Conservation (phyloP, 768 basidiomycete genomes). For the Crucibulum laeve region DNA sequence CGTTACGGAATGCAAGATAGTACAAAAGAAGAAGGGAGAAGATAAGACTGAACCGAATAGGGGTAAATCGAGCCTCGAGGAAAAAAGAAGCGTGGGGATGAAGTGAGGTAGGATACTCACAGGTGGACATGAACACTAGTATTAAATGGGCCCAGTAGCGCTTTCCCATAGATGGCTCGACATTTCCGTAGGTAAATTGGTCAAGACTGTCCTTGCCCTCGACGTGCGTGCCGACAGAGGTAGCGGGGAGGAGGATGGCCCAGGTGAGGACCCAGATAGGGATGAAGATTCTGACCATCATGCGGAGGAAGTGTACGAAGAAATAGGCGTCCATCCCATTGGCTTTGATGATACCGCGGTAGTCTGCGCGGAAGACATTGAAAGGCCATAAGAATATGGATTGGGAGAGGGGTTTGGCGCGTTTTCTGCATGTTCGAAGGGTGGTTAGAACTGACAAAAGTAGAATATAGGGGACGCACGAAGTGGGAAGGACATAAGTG, state of each 20-base stretch:
- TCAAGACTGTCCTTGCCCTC: constrained; percentile 53
- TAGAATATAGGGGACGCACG: constrained; percentile 23
- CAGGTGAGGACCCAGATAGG: constrained; percentile 94
- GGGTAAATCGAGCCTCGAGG: neutral
- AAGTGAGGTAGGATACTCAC: constrained; percentile 36
- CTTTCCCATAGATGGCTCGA: constrained; percentile 38
- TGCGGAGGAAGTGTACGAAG: constrained; percentile 83
- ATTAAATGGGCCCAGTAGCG: constrained; percentile 81
- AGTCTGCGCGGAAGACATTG: constrained; percentile 58
- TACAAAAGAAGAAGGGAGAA: neutral
- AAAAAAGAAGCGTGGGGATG: neutral
- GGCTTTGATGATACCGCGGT: constrained; percentile 52
- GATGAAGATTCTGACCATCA: constrained; percentile 78
- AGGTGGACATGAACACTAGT: constrained; percentile 71
- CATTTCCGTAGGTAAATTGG: constrained; percentile 79
- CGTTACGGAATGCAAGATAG: neutral
- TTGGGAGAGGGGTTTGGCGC: constrained; percentile 45
- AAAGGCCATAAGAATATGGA: constrained; percentile 63
- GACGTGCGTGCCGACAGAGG: constrained; percentile 47
- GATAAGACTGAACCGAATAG: constrained; percentile 1
- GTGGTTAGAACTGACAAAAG: constrained; percentile 1
- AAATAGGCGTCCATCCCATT: constrained; percentile 93
- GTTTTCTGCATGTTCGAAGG: constrained; percentile 40
- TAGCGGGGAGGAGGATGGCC: constrained; percentile 77
- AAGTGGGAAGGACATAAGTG: constrained; percentile 52